phyloP scores from a whole-genome alignment of 176 grass and related monocot genomes.

The Tillandsia leiboldiana region DNA sequence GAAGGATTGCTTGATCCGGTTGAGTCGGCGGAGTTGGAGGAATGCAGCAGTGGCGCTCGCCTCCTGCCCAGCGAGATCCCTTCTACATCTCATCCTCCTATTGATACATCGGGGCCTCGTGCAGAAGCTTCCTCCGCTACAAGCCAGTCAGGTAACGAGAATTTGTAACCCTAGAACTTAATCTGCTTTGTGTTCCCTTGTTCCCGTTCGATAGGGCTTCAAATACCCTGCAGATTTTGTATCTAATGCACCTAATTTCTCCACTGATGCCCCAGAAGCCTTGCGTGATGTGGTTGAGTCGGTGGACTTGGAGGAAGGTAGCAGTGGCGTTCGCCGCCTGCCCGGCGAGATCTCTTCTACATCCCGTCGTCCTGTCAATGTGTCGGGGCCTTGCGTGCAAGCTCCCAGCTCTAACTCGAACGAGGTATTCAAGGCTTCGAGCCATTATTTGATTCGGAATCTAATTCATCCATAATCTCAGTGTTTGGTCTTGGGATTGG shows the following conservation, averaged over 20 bases:
- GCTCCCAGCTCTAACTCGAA: constrained; percentile 15
- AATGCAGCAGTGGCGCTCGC: neutral
- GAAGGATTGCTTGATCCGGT: constrained; percentile 12
- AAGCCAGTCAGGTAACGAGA: constrained; percentile 10
- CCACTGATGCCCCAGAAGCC: constrained; percentile 1
- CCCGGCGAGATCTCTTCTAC: neutral
- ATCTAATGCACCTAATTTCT: constrained; percentile 20
- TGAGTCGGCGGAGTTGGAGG: constrained; percentile 19
- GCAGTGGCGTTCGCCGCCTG: neutral
- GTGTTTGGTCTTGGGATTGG: too few relatives aligned
- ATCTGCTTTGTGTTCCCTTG: neutral
- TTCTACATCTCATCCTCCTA: neutral
- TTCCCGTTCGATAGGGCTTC: constrained; percentile 8
- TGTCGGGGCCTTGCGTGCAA: constrained; percentile 10
- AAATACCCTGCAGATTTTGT: constrained; percentile 11
- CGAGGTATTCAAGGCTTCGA: constrained; percentile 8
- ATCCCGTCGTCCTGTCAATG: neutral
- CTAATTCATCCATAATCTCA: neutral
- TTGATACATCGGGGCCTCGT: constrained; percentile 2
- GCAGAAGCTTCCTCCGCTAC: neutral
- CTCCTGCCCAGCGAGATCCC: neutral
- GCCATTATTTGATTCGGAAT: neutral
- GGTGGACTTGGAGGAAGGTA: constrained; percentile 17
- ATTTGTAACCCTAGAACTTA: neutral
- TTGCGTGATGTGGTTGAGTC: constrained; percentile 20